Percentiles rank a stretch among this genome's conserved stretches.
Evolutionary conservation across 1,284 basidiomycete species (phyloP).

Genomic region (Ustilago lituana): DNA sequence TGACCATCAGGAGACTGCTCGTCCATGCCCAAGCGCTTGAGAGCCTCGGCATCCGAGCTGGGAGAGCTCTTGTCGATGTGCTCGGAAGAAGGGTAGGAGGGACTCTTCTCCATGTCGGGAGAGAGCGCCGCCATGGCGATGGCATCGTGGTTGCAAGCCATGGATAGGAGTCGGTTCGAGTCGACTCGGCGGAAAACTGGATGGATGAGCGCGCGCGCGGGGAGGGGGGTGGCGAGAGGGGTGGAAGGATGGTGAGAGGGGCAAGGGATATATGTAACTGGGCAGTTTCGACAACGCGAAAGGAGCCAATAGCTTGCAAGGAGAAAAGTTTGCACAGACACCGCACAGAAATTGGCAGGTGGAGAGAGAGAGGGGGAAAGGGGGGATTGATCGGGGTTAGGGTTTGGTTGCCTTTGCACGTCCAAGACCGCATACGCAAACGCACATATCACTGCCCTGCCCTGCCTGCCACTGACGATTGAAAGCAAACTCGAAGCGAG

Average conservation of each 20-base stretch:
- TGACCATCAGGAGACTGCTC: conserved; percentile 32
- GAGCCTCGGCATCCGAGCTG: conserved; percentile 6
- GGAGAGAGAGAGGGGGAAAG: neutral
- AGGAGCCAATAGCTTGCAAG: conserved; percentile 10
- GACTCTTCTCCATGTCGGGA: conserved; percentile 35
- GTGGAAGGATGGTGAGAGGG: neutral
- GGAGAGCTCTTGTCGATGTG: conserved; percentile 19
- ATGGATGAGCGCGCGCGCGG: neutral
- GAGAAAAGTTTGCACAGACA: conserved; percentile 14
- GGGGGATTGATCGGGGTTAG: too few species aligned
- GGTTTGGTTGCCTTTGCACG: too few species aligned
- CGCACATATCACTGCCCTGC: too few species aligned
- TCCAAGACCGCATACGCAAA: too few species aligned
- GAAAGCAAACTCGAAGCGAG: too few species aligned
- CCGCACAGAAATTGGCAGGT: conserved; percentile 7
- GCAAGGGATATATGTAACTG: conserved; percentile 19
- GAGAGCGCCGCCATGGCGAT: conserved; percentile 9
- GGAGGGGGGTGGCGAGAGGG: neutral
- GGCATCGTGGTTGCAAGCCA: conserved; percentile 22
- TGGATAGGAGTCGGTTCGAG: neutral
- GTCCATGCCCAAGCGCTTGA: conserved; percentile 38
- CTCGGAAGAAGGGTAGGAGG: conserved; percentile 22
- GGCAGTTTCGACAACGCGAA: conserved; percentile 5
- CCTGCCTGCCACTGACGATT: too few species aligned
- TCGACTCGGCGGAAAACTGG: neutral